Base-by-base conservation (phyloP, 1,284 basidiomycete genomes). In the Psilocybe mexicana region DNA sequence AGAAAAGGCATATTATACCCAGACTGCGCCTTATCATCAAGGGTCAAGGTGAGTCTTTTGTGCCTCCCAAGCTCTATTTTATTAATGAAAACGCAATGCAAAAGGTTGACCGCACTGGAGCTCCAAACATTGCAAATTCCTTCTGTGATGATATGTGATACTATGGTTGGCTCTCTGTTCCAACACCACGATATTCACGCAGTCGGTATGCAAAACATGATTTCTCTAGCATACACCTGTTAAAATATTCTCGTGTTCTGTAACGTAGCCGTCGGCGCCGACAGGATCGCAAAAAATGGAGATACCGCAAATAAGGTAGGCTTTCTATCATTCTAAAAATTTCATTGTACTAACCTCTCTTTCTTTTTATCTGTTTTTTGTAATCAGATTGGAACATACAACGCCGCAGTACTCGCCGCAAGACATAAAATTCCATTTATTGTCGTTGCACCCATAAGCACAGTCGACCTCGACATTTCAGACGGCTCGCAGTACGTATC, bases 1-100 rank as follows among this genome's bases (percentile, higher is more conserved):
- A 8, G 82, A 86, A 60, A 86, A 83, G 56, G 93, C 93, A 0
- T 95, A 89, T 74, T 97, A 87, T 71, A 95, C 94, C 7, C 94
- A 96, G 73, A 94, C 93, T 0, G 87, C 94, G 24, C 92, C 94
- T 6, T 97, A 97, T 72, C 93, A 96, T 70, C 94, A 97, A 74
- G 93, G 91, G 30, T 92, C 88, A 43, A 78, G 88, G 89, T 86
- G 58, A 58, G 65, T 35, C 1, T 42, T 59, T 38, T 33, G 1
- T 47, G 40, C 43, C 46, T 30, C 35, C n/a, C 30, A 33, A 18
- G 30, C 30, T 33, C 8, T 33, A 33, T 33, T 43, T 43, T 50
- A 55, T 55, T 53, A 51, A 61, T 51, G 25, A 40, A 5, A 33
- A 51, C n/a, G 24, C 30, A 33, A 33, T 33, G 30, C 30, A 33